Evolutionary conservation across 1,284 basidiomycete species (phyloP).

Genomic region (Coniferiporia weirii): DNA sequence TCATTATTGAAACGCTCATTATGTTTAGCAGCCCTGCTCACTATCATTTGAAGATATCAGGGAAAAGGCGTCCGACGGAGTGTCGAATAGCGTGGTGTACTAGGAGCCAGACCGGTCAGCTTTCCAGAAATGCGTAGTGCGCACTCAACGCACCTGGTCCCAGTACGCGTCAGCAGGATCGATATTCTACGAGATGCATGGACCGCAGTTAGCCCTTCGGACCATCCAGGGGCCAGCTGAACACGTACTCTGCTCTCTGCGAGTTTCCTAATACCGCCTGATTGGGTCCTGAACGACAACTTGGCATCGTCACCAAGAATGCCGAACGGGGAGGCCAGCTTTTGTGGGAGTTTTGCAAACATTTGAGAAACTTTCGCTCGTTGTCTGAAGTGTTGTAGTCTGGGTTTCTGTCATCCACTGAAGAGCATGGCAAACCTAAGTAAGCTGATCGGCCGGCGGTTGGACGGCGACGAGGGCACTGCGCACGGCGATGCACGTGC

Average conservation of each 20-base stretch:
- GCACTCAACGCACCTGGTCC: conserved; percentile 59
- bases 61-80: conserved; percentile 82
- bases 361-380: conserved; percentile 20
- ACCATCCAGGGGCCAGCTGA: neutral
- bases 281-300: conserved; percentile 78
- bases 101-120: conserved; percentile 31
- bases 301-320: conserved; percentile 83
- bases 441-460: neutral
- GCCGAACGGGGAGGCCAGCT: conserved; percentile 71
- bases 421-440: neutral
- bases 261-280: conserved; percentile 72
- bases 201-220: neutral
- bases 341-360: conserved; percentile 55
- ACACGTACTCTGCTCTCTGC: conserved; percentile 54
- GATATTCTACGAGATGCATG: conserved; percentile 51
- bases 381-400: neutral
- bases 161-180: conserved; percentile 71
- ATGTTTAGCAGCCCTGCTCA: conserved; percentile 35
- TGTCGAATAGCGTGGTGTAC: conserved; percentile 83
- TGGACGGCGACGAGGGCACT: too few relatives aligned
- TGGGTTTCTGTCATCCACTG: neutral
- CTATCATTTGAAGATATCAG: conserved; percentile 82
- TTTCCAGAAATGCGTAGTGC: conserved; percentile 4
- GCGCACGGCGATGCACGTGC: too few relatives aligned
- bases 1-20: conserved; percentile 8